These are phyloP conservation scores for Musa itinerans DNA, from an alignment of 176 grass and related monocot genomes.

Conservation along the genomic window DNA sequence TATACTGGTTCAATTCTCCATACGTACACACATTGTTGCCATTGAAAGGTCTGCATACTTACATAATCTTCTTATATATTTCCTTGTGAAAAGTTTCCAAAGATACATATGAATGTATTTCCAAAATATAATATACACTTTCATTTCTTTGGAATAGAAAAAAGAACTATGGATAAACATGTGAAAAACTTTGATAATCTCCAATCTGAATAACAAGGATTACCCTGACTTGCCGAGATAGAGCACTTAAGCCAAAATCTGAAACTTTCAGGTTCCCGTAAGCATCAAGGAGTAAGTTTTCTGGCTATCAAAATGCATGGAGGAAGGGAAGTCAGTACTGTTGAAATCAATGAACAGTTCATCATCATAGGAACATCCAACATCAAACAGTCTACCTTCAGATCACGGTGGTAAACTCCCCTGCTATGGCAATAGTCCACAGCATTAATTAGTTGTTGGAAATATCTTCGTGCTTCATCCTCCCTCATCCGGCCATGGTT, in stretches of 20 bases:
- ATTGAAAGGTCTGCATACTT: too few species aligned
- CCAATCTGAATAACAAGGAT: not conserved
- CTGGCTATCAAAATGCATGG: conserved; percentile 46
- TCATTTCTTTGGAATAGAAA: too few species aligned
- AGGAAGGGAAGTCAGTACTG: not conserved
- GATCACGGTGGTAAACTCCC: conserved; percentile 95
- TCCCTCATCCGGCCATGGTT: conserved; percentile 92
- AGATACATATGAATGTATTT: too few species aligned
- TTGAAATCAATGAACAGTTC: not conserved
- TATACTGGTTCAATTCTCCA: not conserved
- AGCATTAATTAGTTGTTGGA: conserved; percentile 89
- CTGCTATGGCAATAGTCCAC: conserved; percentile 98
- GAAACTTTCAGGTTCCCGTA: conserved; percentile 88
- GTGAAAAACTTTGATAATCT: too few species aligned
- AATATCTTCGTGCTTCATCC: conserved; percentile 87
- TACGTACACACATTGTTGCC: not conserved
- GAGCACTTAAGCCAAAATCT: conserved; percentile 94
- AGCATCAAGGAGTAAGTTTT: conserved; percentile 86
- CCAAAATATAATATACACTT: too few species aligned
- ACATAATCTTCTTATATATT: too few species aligned
- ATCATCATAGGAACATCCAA: not conserved
- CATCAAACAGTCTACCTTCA: conserved; percentile 48
- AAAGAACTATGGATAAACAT: too few species aligned
- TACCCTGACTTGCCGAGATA: conserved; percentile 94
- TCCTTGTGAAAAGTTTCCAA: too few species aligned